Evolutionary conservation across 208 protist genomes (phyloP).

Genomic region (Trypanosoma boissoni): DNA sequence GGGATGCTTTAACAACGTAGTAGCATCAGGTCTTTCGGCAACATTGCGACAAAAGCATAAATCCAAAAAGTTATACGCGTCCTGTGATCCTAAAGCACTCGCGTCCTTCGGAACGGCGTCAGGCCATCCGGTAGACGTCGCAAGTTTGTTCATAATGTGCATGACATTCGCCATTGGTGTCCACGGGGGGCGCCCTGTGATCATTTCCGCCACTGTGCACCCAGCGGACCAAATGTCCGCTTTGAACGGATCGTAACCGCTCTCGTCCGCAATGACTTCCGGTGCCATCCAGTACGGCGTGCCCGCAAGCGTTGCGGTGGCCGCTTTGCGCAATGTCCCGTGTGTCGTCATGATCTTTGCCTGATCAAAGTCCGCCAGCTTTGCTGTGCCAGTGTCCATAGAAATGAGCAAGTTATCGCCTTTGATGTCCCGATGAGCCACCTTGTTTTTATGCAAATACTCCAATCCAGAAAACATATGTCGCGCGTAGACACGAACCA

Average conservation of each 20-base stretch:
- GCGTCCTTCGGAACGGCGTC: slow-evolving; percentile 83
- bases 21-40: slow-evolving; percentile 60
- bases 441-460: slow-evolving; percentile 87
- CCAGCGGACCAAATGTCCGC: slow-evolving; percentile 91
- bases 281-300: slow-evolving; percentile 92
- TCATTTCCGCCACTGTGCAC: slow-evolving; percentile 90
- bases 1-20: slow-evolving; percentile 68
- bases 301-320: slow-evolving; percentile 84
- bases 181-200: slow-evolving; percentile 84
- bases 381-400: slow-evolving; percentile 93
- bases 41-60: slow-evolving; percentile 85
- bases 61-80: slow-evolving; percentile 85
- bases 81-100: slow-evolving; percentile 64
- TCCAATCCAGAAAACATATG: slow-evolving; percentile 88
- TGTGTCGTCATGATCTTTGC: slow-evolving; percentile 92
- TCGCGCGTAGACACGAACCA: slow-evolving; percentile 78
- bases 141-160: slow-evolving; percentile 91
- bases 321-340: slow-evolving; percentile 76
- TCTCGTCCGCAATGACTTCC: slow-evolving; percentile 89
- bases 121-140: slow-evolving; percentile 84
- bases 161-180: slow-evolving; percentile 83
- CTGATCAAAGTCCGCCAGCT: slow-evolving; percentile 98
- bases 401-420: slow-evolving; percentile 92
- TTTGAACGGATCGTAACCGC: slow-evolving; percentile 89
- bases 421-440: slow-evolving; percentile 91